A percentile compares a stretch with the other conserved stretches of the same genome.
These are phyloP conservation scores for Lyophyllum shimeji DNA, from an alignment of 768 basidiomycete species.

Conservation along the genomic window DNA sequence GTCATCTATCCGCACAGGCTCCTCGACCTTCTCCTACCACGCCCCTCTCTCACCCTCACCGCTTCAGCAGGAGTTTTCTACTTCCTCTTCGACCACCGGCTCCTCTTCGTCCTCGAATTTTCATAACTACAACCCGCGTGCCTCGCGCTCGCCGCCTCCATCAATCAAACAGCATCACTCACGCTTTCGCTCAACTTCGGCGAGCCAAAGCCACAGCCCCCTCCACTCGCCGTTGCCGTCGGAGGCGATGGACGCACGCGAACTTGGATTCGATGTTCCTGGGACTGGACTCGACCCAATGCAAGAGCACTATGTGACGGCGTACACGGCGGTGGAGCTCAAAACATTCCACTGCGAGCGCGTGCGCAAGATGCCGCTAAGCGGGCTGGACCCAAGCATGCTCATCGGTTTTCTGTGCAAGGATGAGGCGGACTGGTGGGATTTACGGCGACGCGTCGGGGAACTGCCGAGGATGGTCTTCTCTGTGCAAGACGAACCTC, in stretches of 20 bases:
- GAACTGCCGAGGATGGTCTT: constrained; percentile 78
- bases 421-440: constrained; percentile 83
- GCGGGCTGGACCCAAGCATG: constrained; percentile 95
- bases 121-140: not conserved
- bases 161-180: constrained; percentile 3
- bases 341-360: constrained; percentile 96
- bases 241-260: constrained; percentile 22
- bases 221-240: constrained; percentile 10
- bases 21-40: constrained; percentile 54
- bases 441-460: constrained; percentile 68
- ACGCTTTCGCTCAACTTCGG: constrained; percentile 24
- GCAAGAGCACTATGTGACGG: constrained; percentile 64
- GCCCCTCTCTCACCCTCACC: constrained; percentile 63
- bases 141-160: constrained; percentile 23
- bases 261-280: not conserved
- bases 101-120: constrained; percentile 25
- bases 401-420: constrained; percentile 88
- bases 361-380: constrained; percentile 91
- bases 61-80: constrained; percentile 62
- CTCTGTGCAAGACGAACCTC: constrained; percentile 83
- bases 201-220: constrained; percentile 22
- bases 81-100: constrained; percentile 19
- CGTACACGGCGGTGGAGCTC: constrained; percentile 73
- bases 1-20: constrained; percentile 50
- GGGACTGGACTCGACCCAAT: constrained; percentile 37